Percentiles rank a stretch among this genome's conserved stretches.
Conservation (phyloP, 139 green algal genomes). For the Micractinium conductrix region DNA sequence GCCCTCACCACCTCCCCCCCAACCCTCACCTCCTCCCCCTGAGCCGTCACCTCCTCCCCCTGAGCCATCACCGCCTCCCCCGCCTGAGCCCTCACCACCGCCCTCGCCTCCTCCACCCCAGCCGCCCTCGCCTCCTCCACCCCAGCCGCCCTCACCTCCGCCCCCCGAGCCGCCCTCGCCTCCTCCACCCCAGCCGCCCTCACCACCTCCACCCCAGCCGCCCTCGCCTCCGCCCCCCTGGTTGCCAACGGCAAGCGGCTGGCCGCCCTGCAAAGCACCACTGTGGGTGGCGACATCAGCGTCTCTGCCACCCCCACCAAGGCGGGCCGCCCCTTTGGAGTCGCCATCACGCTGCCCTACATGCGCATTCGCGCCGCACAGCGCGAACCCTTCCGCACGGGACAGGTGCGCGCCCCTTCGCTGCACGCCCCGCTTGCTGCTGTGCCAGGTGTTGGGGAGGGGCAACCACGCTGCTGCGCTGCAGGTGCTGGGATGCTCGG, state of each 20-base stretch:
- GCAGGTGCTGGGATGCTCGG: background rate
- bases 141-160: no score
- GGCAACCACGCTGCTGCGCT: background rate
- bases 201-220: background rate
- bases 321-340: background rate
- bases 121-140: no score
- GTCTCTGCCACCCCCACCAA: background rate
- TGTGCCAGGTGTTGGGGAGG: background rate
- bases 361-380: slow-evolving; percentile 7
- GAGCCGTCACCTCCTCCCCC: background rate
- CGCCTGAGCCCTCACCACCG: no score
- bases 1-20: no score
- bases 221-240: background rate
- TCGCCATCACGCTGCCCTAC: slow-evolving; percentile 3
- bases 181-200: no score
- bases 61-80: no score
- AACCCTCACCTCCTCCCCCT: no score
- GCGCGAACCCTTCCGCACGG: slow-evolving; percentile 1
- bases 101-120: no score
- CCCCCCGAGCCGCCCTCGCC: no score
- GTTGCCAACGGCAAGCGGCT: background rate
- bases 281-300: background rate
- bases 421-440: background rate
- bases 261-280: background rate
- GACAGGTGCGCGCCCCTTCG: background rate